phyloP scores from a whole-genome alignment of 2,329 filamentous ascomycete species.

The Clathrospora elynae region DNA sequence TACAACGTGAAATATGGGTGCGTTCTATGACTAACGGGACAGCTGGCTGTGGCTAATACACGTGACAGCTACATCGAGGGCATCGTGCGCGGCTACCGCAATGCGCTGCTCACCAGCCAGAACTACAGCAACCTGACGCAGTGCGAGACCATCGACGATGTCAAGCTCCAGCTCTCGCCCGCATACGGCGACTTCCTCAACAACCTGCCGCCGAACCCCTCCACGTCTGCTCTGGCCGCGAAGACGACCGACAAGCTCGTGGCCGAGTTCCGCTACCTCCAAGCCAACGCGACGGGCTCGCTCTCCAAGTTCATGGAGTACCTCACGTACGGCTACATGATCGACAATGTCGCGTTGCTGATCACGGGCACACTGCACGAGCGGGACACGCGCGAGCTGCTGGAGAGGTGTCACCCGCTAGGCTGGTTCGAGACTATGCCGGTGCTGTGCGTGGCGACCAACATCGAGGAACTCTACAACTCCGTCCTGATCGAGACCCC shows the following conservation, averaged over 20 bases:
- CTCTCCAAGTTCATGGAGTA: slow-evolving; percentile 97
- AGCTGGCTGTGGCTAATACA: slow-evolving; percentile 21
- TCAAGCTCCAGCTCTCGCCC: slow-evolving; percentile 95
- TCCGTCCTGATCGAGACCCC: slow-evolving; percentile 96
- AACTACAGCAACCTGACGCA: slow-evolving; percentile 97
- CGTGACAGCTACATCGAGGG: slow-evolving; percentile 85
- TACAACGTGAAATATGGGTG: slow-evolving; percentile 96
- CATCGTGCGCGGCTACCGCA: slow-evolving; percentile 95
- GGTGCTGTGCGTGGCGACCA: slow-evolving; percentile 94
- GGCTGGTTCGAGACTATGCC: slow-evolving; percentile 99
- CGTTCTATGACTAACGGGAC: too few species aligned
- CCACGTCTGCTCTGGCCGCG: slow-evolving; percentile 89
- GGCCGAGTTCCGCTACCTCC: slow-evolving; percentile 93
- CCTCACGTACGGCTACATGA: slow-evolving; percentile 99
- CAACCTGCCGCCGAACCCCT: slow-evolving; percentile 91
- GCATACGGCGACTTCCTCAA: slow-evolving; percentile 97
- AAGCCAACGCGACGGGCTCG: slow-evolving; percentile 89
- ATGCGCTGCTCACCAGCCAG: slow-evolving; percentile 83
- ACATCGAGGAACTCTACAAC: slow-evolving; percentile 99
- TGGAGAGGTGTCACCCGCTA: slow-evolving; percentile 94
- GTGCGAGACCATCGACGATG: slow-evolving; percentile 97
- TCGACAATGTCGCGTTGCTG: slow-evolving; percentile 96
- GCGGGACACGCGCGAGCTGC: slow-evolving; percentile 90
- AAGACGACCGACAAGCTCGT: slow-evolving; percentile 99
- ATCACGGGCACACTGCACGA: slow-evolving; percentile 98